Evolutionary conservation across 2,329 filamentous ascomycete species (phyloP), one percentile per base, ranked within the genome.

Genomic region (Apiospora phragmitis): DNA sequence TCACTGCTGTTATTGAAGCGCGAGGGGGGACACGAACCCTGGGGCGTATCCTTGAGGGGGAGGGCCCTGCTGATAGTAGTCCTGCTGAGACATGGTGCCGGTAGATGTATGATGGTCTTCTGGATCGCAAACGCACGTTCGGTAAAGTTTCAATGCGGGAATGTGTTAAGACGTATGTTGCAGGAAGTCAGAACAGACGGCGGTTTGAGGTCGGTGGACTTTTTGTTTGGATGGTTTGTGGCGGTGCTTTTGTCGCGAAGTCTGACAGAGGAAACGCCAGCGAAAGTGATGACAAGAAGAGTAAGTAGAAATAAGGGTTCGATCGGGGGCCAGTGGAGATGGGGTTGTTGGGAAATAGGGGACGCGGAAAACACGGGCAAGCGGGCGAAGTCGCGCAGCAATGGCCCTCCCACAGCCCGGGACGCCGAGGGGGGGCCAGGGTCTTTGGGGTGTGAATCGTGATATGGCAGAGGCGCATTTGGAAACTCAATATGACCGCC

Each of bases 41-140:
- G 51, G 42, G 42, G 35, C 14, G 45, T 47, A 47, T 67, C 42
- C 65, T 67, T 38, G 55, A 62, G 55, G 67, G 12, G 70, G 67
- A 21, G 24, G 41, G n/a, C 66, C 67, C 65, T 67, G 65, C 42
- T 67, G 42, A 16, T 69, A 69, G n/a, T 69, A 71, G 35, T 18
- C 51, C 16, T 68, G 70, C 16, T 47, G 24, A 67, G 43, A 62
- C 70, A 68, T 71, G 55, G 18, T 62, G 18, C 9, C 47, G 47
- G 9, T 38, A 24, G 21, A 2, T 49, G 42, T 9, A n/a, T n/a
- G 7, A 9, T 18, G 29, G 26, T 21, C 16, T 59, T 62, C 12
- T 38, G 18, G 32, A 62, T 62, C 29, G 55, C 32, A 24, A 62
- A 38, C 9, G 32, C 55, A 32, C 18, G 38, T n/a, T n/a, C 32